Conservation (phyloP, 176 grass and related monocot species). For the Aegilops speltoides region DNA sequence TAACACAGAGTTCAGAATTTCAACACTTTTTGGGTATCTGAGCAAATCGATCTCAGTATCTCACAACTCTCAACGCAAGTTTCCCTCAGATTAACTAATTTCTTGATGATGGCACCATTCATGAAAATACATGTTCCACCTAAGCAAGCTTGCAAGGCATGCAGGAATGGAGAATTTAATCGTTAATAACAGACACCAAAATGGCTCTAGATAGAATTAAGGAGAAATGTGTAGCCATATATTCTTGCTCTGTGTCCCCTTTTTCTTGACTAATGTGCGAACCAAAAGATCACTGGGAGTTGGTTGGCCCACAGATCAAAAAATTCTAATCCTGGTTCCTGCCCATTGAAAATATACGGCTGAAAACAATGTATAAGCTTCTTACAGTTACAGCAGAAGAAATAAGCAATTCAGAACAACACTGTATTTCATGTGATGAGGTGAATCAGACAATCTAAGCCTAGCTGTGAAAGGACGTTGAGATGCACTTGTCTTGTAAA, state of each 20-base stretch:
- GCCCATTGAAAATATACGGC: neutral
- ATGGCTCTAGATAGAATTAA: neutral
- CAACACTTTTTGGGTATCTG: neutral
- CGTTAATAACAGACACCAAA: neutral
- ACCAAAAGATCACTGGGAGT: neutral
- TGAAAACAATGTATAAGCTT: neutral
- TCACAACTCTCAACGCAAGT: neutral
- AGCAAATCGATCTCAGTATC: neutral
- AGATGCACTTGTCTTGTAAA: neutral
- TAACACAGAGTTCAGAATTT: neutral
- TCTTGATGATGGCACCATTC: neutral
- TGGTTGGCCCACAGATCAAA: neutral
- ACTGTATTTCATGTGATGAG: neutral
- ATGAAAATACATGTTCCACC: neutral
- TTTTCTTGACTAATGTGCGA: neutral
- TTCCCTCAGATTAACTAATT: neutral
- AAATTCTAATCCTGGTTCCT: neutral
- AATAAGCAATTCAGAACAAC: neutral
- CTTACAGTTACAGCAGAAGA: neutral
- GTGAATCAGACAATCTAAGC: neutral
- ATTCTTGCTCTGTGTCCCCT: neutral
- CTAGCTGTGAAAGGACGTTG: neutral
- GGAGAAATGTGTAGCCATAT: neutral
- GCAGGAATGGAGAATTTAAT: neutral
- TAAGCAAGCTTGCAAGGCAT: slow-evolving; percentile 3